These are phyloP conservation scores for Phytophthora cajani DNA, from an alignment of 352 stramenopile species.

Conservation along the genomic window DNA sequence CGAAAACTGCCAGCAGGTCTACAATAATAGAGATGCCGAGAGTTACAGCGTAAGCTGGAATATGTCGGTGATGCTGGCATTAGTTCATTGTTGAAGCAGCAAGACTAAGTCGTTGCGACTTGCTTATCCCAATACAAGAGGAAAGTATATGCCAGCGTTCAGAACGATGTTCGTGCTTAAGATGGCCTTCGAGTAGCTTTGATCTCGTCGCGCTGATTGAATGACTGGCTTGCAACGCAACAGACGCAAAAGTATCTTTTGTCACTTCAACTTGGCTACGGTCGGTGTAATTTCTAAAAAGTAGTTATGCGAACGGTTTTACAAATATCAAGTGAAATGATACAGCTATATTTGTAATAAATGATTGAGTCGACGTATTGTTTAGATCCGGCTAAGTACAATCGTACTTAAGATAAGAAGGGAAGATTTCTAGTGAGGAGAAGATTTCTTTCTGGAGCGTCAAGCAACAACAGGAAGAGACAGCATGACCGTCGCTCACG, in stretches of 20 bases:
- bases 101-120: neutral
- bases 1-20: too few species aligned
- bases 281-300: neutral
- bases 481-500: slow-evolving; percentile 55
- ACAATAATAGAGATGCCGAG: too few species aligned
- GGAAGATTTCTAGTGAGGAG: slow-evolving; percentile 11
- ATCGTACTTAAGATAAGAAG: too few species aligned
- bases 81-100: too few species aligned
- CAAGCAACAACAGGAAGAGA: slow-evolving; percentile 43
- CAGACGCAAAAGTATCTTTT: slow-evolving; percentile 23
- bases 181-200: neutral
- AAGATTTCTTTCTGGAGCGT: slow-evolving; percentile 51
- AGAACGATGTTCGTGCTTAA: neutral
- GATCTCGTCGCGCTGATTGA: neutral
- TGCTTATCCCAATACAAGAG: neutral
- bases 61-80: too few species aligned
- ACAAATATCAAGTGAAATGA: neutral
- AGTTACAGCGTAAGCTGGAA: too few species aligned
- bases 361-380: too few species aligned
- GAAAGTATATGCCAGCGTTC: neutral
- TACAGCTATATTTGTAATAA: slow-evolving; percentile 23
- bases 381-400: too few species aligned
- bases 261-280: slow-evolving; percentile 28
- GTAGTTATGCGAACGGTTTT: neutral
- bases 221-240: slow-evolving; percentile 2